Percentiles rank a stretch among this genome's conserved stretches.
These are phyloP conservation scores for Torulaspora globosa DNA, from an alignment of 1,139 yeast species.

Conservation along the genomic window DNA sequence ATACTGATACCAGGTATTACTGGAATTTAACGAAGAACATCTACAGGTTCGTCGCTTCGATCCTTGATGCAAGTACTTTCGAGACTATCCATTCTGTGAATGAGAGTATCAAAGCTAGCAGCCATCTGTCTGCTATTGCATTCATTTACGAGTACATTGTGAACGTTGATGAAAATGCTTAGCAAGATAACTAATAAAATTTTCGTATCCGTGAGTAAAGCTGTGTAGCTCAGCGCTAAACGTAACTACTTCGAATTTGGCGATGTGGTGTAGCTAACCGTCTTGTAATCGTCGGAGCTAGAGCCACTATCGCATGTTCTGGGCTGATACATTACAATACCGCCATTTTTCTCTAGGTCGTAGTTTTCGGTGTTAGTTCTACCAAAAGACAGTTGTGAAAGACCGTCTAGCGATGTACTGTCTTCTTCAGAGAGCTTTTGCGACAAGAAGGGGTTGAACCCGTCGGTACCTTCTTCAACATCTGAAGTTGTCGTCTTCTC, in stretches of 20 bases:
- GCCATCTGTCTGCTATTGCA: constrained; percentile 55
- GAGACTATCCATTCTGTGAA: constrained; percentile 52
- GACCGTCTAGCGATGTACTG: constrained; percentile 16
- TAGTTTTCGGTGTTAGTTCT: constrained; percentile 1
- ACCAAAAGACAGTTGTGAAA: constrained; percentile 10
- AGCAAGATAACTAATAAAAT: not conserved
- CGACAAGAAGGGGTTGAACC: constrained; percentile 16
- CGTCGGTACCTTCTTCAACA: constrained; percentile 3
- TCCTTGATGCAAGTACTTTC: constrained; percentile 21
- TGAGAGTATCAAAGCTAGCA: constrained; percentile 50
- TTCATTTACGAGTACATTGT: constrained; percentile 54
- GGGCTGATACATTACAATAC: constrained; percentile 2
- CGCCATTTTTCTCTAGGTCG: constrained; percentile 5
- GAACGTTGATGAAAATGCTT: constrained; percentile 34
- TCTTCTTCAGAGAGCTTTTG: constrained; percentile 13
- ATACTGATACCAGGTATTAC: constrained; percentile 79
- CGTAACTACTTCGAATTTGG: constrained; percentile 1
- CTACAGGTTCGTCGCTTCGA: constrained; percentile 45
- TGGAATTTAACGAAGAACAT: constrained; percentile 73
- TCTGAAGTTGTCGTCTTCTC: not conserved
- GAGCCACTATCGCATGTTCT: constrained; percentile 2
- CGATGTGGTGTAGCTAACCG: not conserved
- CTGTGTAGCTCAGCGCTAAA: not conserved
- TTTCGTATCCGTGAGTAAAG: not conserved
- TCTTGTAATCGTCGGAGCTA: constrained; percentile 1